Percentiles rank a stretch among this genome's conserved stretches.
These are phyloP conservation scores for Backusella circina DNA, from an alignment of 192 early-diverging fungal genomes.

Conservation along the genomic window DNA sequence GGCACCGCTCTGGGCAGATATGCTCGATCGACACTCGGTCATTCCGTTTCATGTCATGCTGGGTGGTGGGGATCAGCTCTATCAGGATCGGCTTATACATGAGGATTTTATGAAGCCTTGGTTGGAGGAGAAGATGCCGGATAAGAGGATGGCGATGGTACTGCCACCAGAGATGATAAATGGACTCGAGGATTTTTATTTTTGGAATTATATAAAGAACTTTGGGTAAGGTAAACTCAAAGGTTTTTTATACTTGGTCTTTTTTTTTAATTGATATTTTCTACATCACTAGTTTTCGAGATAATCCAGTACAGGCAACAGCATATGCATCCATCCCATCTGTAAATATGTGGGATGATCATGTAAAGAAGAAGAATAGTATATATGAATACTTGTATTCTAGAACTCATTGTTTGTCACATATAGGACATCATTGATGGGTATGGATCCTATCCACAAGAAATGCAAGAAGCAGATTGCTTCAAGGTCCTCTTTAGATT, in stretches of 20 bases:
- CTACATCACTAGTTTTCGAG: background rate
- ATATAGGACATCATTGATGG: constrained; percentile 68
- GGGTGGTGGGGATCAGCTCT: constrained; percentile 71
- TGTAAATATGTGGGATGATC: constrained; percentile 76
- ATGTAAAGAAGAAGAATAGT: constrained; percentile 32
- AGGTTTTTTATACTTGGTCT: too few species aligned
- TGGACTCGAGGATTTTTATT: constrained; percentile 24
- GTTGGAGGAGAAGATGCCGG: constrained; percentile 9
- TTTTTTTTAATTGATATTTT: constrained; percentile 2
- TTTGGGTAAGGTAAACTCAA: constrained; percentile 23
- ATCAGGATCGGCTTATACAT: constrained; percentile 32
- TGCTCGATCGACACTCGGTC: constrained; percentile 48
- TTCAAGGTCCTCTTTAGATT: constrained; percentile 54
- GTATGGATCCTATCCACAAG: constrained; percentile 73
- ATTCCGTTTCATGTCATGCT: constrained; percentile 65
- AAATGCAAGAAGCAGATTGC: constrained; percentile 59
- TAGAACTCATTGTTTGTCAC: background rate
- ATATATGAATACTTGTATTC: too few species aligned
- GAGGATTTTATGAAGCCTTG: constrained; percentile 26
- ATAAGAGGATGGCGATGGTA: constrained; percentile 13
- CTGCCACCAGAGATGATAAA: constrained; percentile 2
- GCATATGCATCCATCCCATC: constrained; percentile 59
- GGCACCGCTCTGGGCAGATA: constrained; percentile 62
- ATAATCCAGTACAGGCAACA: constrained; percentile 13
- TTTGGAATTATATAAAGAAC: constrained; percentile 21